Base-by-base conservation (phyloP, 78 protist species). In the Dictyostelium firmibasis region DNA sequence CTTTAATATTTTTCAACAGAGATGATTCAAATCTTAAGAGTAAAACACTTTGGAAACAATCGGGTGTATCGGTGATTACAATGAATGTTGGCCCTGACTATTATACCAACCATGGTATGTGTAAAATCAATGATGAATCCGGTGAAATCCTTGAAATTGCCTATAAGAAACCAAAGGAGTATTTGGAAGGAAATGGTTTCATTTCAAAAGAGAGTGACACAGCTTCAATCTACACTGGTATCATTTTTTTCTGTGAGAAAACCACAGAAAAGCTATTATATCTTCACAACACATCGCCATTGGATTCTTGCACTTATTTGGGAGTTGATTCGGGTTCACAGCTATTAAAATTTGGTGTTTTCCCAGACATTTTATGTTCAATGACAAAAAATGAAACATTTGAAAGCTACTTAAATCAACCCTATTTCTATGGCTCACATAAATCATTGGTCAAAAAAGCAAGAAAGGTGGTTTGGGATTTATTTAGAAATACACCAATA, bases 251-350 rank as follows among this genome's bases (percentile, higher is more conserved):
- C 31, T 81, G 83, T 47, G 77, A 78, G 27, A 89, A 75, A 69
- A 60, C 79, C 3, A 31, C 87, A 8, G 94, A 89, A 18, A 78
- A 89, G 20, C 29, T 89, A 29, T 27, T 89, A 7, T 89, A 89
- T 50, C 94, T 89, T 77, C 64, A 89, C n/a, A 79, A 83, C 14
- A 64, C 84, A 50, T 72, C 86, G 11, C 94, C 94, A 11, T 64
- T 89, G 27, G 81, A 78, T 69, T 89, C 94, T 14, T 89, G 86
- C 25, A 81, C 86, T 2, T 81, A 78, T 60, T n/a, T 89, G 4
- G 94, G 88, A 47, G 53, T 89, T 6, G 94, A 89, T 33, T 81
- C 57, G 10, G 87, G 87, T 81, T 53, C 84, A 4, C 47, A 67
- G 23, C 20, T 78, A 3, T n/a, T 89, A 4, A 89, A 89, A 50